Evolutionary conservation across 495 filamentous ascomycete genomes (phyloP).

Genomic region (Chaetomium cochliodes): DNA sequence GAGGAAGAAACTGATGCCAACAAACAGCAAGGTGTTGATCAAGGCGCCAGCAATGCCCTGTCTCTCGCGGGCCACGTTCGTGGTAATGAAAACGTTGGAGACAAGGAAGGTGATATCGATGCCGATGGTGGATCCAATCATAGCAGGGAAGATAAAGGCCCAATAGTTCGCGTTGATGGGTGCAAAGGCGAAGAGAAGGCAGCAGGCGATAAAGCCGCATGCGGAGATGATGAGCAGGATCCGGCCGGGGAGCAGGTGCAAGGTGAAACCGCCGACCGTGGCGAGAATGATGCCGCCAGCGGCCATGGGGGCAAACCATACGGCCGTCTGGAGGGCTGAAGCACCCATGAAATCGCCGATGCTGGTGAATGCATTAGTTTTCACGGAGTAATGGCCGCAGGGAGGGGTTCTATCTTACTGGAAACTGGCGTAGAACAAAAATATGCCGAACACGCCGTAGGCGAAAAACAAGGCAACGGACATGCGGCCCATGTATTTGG

Average conservation of each 20-base stretch:
- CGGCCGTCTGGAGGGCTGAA: conserved; percentile 67
- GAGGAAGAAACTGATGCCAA: conserved; percentile 82
- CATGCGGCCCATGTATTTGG: conserved; percentile 70
- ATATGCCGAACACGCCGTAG: conserved; percentile 76
- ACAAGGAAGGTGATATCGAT: conserved; percentile 85
- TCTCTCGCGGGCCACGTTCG: conserved; percentile 61
- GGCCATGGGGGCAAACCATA: conserved; percentile 77
- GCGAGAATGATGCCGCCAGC: conserved; percentile 72
- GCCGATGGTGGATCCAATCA: conserved; percentile 77
- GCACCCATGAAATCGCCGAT: conserved; percentile 65
- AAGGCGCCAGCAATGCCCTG: conserved; percentile 76
- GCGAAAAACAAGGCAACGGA: conserved; percentile 66
- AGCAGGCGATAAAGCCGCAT: conserved; percentile 61
- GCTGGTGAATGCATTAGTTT: conserved; percentile 36
- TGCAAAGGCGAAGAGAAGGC: conserved; percentile 69
- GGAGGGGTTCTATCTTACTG: conserved; percentile 56
- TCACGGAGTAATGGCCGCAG: conserved; percentile 12
- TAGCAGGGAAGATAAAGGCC: conserved; percentile 75
- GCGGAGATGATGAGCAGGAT: conserved; percentile 67
- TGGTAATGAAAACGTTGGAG: conserved; percentile 82
- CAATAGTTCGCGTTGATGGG: conserved; percentile 57
- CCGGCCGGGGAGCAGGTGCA: conserved; percentile 73
- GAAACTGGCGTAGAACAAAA: conserved; percentile 72
- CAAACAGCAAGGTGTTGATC: conserved; percentile 56
- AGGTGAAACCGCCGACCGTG: conserved; percentile 67